These are phyloP conservation scores for Komagataea norvegica DNA, from an alignment of 1,139 yeast genomes.

Conservation along the genomic window DNA sequence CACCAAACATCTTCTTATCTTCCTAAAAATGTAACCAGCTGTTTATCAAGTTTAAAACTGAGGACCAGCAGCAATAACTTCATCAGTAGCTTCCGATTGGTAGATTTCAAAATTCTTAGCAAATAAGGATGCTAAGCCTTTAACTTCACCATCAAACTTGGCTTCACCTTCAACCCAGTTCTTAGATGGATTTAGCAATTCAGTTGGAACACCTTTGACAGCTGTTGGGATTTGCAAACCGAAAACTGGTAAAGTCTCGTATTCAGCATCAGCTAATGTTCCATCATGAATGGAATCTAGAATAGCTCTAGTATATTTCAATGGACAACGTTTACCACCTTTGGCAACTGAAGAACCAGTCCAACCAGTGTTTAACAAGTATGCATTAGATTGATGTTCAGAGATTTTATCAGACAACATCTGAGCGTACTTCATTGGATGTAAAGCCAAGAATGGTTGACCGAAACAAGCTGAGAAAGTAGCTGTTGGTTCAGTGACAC, in stretches of 20 bases:
- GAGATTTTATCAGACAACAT: conserved; percentile 93
- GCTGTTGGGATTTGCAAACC: conserved; percentile 82
- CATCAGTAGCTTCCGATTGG: conserved; percentile 75
- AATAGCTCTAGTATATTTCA: conserved; percentile 96
- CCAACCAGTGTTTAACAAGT: conserved; percentile 99
- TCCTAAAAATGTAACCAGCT: too few species aligned
- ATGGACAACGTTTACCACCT: conserved; percentile 97
- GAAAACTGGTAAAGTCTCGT: conserved; percentile 81
- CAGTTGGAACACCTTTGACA: conserved; percentile 78
- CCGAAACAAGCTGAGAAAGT: conserved; percentile 99
- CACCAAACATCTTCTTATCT: too few species aligned
- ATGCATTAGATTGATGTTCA: conserved; percentile 85
- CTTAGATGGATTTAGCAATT: conserved; percentile 80
- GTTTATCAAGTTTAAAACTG: conserved; percentile 17
- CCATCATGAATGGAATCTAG: conserved; percentile 95
- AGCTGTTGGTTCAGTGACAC: conserved; percentile 97
- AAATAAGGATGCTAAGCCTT: conserved; percentile 71
- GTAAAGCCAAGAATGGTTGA: conserved; percentile 96
- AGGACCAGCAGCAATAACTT: conserved; percentile 95
- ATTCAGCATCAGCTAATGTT: conserved; percentile 71
- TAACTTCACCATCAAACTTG: conserved; percentile 66
- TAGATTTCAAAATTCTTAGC: conserved; percentile 84
- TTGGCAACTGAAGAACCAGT: conserved; percentile 87
- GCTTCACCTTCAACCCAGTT: conserved; percentile 75
- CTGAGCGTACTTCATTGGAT: conserved; percentile 97